Evolutionary conservation across 139 green algal genomes (phyloP).

Genomic region (Chlamydomonas schloesseri): DNA sequence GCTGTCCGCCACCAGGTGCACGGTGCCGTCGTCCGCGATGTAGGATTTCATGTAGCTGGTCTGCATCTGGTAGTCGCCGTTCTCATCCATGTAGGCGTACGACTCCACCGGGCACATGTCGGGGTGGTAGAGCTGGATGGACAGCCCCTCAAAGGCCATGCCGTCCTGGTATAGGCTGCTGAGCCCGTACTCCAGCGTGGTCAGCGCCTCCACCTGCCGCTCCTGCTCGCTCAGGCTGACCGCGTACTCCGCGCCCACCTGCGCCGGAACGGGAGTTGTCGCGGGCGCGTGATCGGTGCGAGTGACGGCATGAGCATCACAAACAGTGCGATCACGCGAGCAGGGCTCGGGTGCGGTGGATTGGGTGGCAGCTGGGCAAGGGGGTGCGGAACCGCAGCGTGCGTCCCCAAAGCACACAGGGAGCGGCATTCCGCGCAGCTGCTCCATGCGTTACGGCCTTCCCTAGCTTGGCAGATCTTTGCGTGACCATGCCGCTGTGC

Average conservation of each 20-base stretch:
- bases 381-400: too few species aligned
- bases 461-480: too few species aligned
- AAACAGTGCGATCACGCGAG: too few species aligned
- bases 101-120: conserved; percentile 70
- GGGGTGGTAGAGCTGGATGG: conserved; percentile 81
- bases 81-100: conserved; percentile 57
- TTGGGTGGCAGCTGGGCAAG: too few species aligned
- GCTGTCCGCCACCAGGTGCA: conserved; percentile 83
- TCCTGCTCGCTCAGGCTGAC: conserved; percentile 73
- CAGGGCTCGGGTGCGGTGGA: too few species aligned
- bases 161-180: conserved; percentile 37
- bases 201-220: conserved; percentile 79
- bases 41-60: conserved; percentile 70
- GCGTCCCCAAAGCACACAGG: too few species aligned
- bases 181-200: conserved; percentile 40
- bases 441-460: too few species aligned
- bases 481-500: too few species aligned
- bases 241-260: conserved; percentile 79
- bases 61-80: conserved; percentile 67
- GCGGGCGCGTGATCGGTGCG: not conserved
- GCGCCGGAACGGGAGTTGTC: not conserved
- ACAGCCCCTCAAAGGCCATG: conserved; percentile 66
- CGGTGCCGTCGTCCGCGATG: conserved; percentile 78
- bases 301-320: too few species aligned
- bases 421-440: too few species aligned